Conservation (phyloP, 345 rosid genomes). For the Populus deltoides region DNA sequence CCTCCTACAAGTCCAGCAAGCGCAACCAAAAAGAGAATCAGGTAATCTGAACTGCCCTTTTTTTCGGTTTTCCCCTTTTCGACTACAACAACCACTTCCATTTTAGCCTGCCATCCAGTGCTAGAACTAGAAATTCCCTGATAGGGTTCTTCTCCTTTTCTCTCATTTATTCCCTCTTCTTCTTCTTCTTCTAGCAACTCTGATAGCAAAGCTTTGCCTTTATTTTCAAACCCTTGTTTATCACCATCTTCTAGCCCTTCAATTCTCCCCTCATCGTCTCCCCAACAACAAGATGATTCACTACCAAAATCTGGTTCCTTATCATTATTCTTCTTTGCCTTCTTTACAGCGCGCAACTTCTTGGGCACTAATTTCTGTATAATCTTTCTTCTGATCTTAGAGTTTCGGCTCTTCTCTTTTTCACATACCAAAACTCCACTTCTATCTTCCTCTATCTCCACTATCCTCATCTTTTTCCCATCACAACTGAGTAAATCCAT, state of each 20-base stretch:
- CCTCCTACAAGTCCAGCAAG: slow-evolving; percentile 67
- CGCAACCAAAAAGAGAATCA: slow-evolving; percentile 41
- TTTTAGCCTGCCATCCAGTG: neutral
- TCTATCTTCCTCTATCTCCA: slow-evolving; percentile 15
- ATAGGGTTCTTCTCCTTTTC: slow-evolving; percentile 4
- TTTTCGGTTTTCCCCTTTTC: neutral
- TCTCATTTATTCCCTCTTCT: neutral
- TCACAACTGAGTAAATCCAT: neutral
- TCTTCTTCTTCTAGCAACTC: slow-evolving; percentile 7
- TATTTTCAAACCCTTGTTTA: neutral
- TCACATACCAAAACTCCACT: slow-evolving; percentile 19
- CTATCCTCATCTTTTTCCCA: neutral
- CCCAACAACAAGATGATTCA: neutral
- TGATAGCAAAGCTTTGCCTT: neutral
- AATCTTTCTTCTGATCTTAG: slow-evolving; percentile 44
- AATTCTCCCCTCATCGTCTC: slow-evolving; percentile 6
- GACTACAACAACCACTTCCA: neutral
- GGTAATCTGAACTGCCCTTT: slow-evolving; percentile 33
- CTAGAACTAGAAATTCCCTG: neutral
- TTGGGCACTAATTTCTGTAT: slow-evolving; percentile 60
- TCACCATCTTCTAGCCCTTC: slow-evolving; percentile 5
- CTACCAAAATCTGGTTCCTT: slow-evolving; percentile 7
- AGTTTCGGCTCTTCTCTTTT: slow-evolving; percentile 27
- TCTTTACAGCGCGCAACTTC: slow-evolving; percentile 48
- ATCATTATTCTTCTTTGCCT: slow-evolving; percentile 28